Conservation (phyloP, 1,139 yeast genomes). For the Hanseniaspora uvarum region DNA sequence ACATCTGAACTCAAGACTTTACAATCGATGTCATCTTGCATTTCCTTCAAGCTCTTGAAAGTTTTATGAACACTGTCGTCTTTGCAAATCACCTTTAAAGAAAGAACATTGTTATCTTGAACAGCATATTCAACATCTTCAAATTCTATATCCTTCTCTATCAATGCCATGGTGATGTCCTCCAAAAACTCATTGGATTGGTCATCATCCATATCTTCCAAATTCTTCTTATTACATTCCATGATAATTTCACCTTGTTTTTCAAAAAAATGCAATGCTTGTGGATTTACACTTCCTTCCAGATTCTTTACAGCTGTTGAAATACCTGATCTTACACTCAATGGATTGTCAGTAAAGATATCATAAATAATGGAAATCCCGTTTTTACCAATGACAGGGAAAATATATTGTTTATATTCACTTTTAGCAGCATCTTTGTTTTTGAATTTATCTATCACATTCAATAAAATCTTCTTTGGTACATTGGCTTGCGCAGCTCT, state of each 20-base stretch:
- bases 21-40: conserved; percentile 28
- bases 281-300: conserved; percentile 66
- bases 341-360: conserved; percentile 79
- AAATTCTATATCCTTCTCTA: conserved; percentile 31
- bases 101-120: conserved; percentile 27
- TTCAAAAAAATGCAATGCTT: conserved; percentile 57
- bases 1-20: conserved; percentile 61
- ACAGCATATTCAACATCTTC: conserved; percentile 21
- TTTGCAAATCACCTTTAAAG: conserved; percentile 29
- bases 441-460: conserved; percentile 74
- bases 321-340: conserved; percentile 66
- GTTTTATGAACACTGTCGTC: conserved; percentile 56
- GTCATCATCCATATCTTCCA: conserved; percentile 46
- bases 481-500: conserved; percentile 70
- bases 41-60: conserved; percentile 29
- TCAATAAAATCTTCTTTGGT: conserved; percentile 73
- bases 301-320: conserved; percentile 65
- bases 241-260: conserved; percentile 63
- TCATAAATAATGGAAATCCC: conserved; percentile 79
- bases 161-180: conserved; percentile 37
- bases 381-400: conserved; percentile 89
- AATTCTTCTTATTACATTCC: conserved; percentile 28
- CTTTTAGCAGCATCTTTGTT: conserved; percentile 42
- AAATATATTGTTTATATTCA: conserved; percentile 46
- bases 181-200: conserved; percentile 53